Evolutionary conservation across 2,329 filamentous ascomycete species (phyloP).

Genomic region (Colletotrichum navitas): DNA sequence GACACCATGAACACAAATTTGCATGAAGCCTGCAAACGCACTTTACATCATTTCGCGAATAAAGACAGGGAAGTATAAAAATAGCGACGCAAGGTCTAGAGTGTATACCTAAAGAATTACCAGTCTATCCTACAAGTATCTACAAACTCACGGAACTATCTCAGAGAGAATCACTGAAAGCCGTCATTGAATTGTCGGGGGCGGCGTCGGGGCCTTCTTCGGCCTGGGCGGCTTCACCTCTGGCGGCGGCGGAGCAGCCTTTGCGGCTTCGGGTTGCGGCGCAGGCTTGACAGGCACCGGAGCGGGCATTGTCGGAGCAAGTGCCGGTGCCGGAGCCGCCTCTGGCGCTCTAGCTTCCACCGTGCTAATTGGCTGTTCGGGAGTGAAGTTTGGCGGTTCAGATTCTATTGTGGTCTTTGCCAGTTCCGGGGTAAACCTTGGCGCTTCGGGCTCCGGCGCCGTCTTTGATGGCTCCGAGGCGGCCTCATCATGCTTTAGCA

Average conservation of each 20-base stretch:
- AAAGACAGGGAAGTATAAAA: not conserved
- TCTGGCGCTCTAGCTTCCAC: not conserved
- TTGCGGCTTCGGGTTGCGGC: not conserved
- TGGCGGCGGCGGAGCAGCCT: not conserved
- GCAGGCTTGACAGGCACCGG: not conserved
- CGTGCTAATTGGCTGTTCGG: not conserved
- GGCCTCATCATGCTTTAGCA: not conserved
- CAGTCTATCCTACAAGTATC: constrained; percentile 3
- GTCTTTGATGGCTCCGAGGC: not conserved
- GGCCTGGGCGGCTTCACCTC: constrained; percentile 6
- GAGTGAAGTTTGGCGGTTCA: not conserved
- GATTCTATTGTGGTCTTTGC: not conserved
- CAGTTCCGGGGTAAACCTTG: too few relatives aligned
- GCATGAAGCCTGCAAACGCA: not conserved
- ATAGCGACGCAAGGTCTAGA: not conserved
- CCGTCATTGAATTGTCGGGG: constrained; percentile 30
- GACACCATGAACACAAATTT: not conserved
- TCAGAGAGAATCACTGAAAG: not conserved
- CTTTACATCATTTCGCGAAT: not conserved
- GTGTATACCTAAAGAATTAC: not conserved
- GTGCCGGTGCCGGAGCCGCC: not conserved
- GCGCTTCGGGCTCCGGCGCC: not conserved
- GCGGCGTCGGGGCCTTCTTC: constrained; percentile 30
- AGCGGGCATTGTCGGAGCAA: not conserved
- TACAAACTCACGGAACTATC: not conserved